Evolutionary conservation across 1,139 yeast species (phyloP).

Genomic region (Yamadazyma diospyri): DNA sequence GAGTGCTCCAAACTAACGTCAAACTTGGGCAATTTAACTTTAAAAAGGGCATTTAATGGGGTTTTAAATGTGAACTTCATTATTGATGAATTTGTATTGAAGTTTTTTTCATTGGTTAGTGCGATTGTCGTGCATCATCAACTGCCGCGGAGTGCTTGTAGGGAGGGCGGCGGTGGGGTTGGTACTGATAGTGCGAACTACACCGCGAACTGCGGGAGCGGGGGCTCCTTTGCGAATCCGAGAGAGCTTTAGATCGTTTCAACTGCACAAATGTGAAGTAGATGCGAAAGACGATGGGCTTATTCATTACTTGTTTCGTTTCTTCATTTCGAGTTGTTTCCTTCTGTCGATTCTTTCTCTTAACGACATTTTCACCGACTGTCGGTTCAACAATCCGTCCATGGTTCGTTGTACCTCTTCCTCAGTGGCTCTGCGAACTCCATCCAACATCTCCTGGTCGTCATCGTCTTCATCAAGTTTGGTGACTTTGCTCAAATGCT

Average conservation of each 20-base stretch:
- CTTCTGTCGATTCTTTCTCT: conserved; percentile 43
- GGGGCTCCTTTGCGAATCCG: too few relatives aligned
- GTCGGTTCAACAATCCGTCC: conserved; percentile 24
- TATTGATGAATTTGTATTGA: conserved; percentile 14
- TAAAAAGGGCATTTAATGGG: conserved; percentile 39
- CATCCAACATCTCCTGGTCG: conserved; percentile 27
- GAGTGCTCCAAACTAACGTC: conserved; percentile 41
- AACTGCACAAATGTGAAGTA: too few relatives aligned
- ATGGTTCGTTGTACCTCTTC: conserved; percentile 33
- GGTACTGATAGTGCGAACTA: too few relatives aligned
- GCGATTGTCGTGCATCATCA: too few relatives aligned
- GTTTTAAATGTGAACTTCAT: conserved; percentile 46
- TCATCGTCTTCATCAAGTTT: conserved; percentile 20
- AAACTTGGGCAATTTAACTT: conserved; percentile 38
- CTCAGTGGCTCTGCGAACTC: conserved; percentile 30
- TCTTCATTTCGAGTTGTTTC: conserved; percentile 34
- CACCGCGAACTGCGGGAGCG: not conserved
- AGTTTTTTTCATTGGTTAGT: conserved; percentile 18
- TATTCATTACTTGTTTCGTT: conserved; percentile 19
- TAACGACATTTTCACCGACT: conserved; percentile 19
- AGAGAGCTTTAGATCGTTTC: too few relatives aligned
- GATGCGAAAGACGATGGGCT: too few relatives aligned
- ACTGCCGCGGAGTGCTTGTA: too few relatives aligned
- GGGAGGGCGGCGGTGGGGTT: too few relatives aligned
- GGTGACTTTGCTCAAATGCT: conserved; percentile 39